These are phyloP conservation scores for Cystobasidium sp. DNA, from an alignment of 1,284 basidiomycete genomes.

Conservation along the genomic window DNA sequence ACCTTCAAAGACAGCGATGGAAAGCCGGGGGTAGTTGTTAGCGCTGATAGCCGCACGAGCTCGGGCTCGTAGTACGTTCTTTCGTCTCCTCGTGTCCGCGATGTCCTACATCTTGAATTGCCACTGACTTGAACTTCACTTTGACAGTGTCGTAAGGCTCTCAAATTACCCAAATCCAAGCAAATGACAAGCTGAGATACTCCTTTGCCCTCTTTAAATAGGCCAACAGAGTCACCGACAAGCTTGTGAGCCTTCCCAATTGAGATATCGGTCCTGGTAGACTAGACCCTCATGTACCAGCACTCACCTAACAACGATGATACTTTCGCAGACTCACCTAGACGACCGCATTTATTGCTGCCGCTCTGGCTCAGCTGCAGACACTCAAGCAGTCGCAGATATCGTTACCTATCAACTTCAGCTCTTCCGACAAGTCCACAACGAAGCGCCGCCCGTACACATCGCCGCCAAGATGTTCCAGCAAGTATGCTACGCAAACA, in stretches of 20 bases:
- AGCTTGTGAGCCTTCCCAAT: not conserved
- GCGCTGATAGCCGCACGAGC: not conserved
- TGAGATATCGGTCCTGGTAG: not conserved
- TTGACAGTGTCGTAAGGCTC: too few relatives aligned
- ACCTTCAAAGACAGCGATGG: slow-evolving; percentile 6
- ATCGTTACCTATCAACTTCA: slow-evolving; percentile 59
- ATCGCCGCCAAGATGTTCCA: slow-evolving; percentile 85
- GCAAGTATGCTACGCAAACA: slow-evolving; percentile 90
- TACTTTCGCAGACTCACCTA: not conserved
- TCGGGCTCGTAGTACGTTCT: slow-evolving; percentile 1
- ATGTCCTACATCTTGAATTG: not conserved
- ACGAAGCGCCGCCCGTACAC: slow-evolving; percentile 74
- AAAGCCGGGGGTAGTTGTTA: not conserved
- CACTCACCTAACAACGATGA: not conserved
- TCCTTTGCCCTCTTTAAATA: not conserved
- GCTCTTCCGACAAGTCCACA: slow-evolving; percentile 38
- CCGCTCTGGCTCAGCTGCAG: slow-evolving; percentile 12
- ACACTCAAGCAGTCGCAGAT: slow-evolving; percentile 94
- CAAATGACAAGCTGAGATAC: not conserved
- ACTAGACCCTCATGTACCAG: not conserved
- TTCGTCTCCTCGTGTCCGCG: not conserved
- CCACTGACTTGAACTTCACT: not conserved
- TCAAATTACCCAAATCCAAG: not conserved
- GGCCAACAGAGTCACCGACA: slow-evolving; percentile 13
- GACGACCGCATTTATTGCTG: slow-evolving; percentile 18